These are phyloP conservation scores for Actinomortierella wolfii DNA, from an alignment of 371 early-diverging fungal species.

Conservation along the genomic window DNA sequence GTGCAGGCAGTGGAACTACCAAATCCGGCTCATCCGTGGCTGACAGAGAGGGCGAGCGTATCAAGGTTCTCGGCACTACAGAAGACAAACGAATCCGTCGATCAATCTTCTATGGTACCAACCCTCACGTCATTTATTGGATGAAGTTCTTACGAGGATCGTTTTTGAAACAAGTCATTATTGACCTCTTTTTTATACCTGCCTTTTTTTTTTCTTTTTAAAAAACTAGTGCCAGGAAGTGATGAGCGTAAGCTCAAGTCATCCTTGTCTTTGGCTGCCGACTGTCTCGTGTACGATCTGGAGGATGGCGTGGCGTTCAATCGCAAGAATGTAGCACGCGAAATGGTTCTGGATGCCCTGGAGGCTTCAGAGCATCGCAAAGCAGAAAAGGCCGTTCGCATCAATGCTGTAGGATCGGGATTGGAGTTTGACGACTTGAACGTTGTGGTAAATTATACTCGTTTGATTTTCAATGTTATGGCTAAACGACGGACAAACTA, in stretches of 20 bases:
- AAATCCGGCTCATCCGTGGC: too few species aligned
- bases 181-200: too few species aligned
- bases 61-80: too few species aligned
- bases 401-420: constrained; percentile 86
- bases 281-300: constrained; percentile 88
- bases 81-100: constrained; percentile 36
- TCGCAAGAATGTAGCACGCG: constrained; percentile 80
- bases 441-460: constrained; percentile 63
- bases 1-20: too few species aligned
- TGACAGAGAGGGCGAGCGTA: too few species aligned
- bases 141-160: too few species aligned
- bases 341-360: constrained; percentile 72
- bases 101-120: constrained; percentile 44
- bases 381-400: constrained; percentile 85
- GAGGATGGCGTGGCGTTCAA: constrained; percentile 89
- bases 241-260: constrained; percentile 89
- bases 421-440: constrained; percentile 82
- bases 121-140: too few species aligned
- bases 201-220: too few species aligned
- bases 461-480: constrained; percentile 1
- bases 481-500: not conserved
- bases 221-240: constrained; percentile 76
- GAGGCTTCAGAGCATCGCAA: constrained; percentile 70
- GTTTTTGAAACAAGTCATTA: too few species aligned
- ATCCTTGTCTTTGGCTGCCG: constrained; percentile 69